Base-by-base conservation (phyloP, 768 basidiomycete species). In the Boletus insuetus region DNA sequence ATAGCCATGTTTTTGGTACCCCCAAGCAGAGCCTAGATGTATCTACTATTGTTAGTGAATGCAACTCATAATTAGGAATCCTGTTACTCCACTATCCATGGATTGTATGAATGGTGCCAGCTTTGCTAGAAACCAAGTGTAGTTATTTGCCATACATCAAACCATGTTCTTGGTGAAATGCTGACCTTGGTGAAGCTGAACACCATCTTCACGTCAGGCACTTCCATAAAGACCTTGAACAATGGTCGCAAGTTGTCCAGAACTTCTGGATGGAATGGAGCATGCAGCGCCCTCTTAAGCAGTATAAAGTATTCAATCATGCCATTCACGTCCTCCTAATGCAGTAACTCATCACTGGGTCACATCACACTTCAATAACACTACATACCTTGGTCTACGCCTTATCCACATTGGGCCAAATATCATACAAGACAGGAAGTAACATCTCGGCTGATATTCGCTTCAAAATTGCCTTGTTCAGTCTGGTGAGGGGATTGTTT, bases 211-310 rank as follows among this genome's bases (percentile, higher is more conserved):
- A 87, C 68, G 58, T 89, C 87, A 59, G 96, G 85, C 4, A 83
- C 85, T 17, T 87, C 83, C 46, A 95, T 73, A 77, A 94, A 93
- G 16, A 91, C 77, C 55, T 85, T 86, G 75, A 92, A 94, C 35
- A 89, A 60, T 3, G 77, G 56, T 12, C 87, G 85, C 44, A 91
- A 66, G 49, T 89, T 76, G 32, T 87, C 84, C 19, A 85, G 72
- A 2, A 96, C 77, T 3, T 81, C 81, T 9, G 80, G 71, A 13
- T 89, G 80, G 54, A 82, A 82, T 4, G 89, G 83, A 46, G 79
- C 78, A 11, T 83, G 85, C 32, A 97, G 64, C 0, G 81, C 77
- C 38, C 85, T 77, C 58, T 83, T 82, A 24, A 95, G 70, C 0
- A 94, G 61, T 19, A 83, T 77, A 66, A 95, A 89, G 74, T 87